These are phyloP conservation scores for Didymella pomorum DNA, from an alignment of 2,329 filamentous ascomycete species.

Conservation along the genomic window DNA sequence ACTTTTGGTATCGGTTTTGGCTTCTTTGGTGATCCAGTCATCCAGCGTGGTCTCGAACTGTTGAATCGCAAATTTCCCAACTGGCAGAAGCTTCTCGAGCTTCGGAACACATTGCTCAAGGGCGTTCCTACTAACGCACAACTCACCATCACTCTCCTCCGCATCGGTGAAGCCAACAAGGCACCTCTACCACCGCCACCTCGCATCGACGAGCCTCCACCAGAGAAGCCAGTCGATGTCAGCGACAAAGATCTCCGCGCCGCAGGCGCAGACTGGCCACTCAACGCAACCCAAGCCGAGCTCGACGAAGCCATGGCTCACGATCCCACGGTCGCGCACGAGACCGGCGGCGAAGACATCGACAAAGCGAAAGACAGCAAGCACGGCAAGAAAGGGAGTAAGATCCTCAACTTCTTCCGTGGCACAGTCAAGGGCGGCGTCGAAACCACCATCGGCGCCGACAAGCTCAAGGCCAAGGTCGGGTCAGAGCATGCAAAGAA, in stretches of 20 bases:
- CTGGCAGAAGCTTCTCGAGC: constrained; percentile 78
- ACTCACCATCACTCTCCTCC: constrained; percentile 79
- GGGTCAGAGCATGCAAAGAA: constrained; percentile 71
- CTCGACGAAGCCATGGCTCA: constrained; percentile 66
- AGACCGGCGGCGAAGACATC: constrained; percentile 62
- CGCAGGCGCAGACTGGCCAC: constrained; percentile 61
- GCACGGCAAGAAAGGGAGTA: constrained; percentile 58
- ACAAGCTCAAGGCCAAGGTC: constrained; percentile 72
- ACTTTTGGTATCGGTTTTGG: constrained; percentile 74
- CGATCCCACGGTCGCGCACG: constrained; percentile 56
- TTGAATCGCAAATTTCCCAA: constrained; percentile 70
- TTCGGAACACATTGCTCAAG: constrained; percentile 78
- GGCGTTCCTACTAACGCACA: constrained; percentile 88
- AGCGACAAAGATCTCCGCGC: constrained; percentile 60
- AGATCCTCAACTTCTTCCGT: constrained; percentile 72
- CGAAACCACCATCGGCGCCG: constrained; percentile 74
- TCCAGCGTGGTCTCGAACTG: constrained; percentile 65
- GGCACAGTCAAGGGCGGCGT: constrained; percentile 74
- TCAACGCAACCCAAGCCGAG: constrained; percentile 71
- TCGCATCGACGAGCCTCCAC: constrained; percentile 53
- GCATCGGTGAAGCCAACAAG: constrained; percentile 82
- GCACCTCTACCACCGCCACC: constrained; percentile 74
- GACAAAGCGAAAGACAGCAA: constrained; percentile 57
- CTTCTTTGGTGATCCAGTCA: constrained; percentile 82
- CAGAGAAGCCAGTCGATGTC: constrained; percentile 60